Evolutionary conservation across 108 stramenopile genomes (phyloP).

Genomic region (Cyclotella sp.): DNA sequence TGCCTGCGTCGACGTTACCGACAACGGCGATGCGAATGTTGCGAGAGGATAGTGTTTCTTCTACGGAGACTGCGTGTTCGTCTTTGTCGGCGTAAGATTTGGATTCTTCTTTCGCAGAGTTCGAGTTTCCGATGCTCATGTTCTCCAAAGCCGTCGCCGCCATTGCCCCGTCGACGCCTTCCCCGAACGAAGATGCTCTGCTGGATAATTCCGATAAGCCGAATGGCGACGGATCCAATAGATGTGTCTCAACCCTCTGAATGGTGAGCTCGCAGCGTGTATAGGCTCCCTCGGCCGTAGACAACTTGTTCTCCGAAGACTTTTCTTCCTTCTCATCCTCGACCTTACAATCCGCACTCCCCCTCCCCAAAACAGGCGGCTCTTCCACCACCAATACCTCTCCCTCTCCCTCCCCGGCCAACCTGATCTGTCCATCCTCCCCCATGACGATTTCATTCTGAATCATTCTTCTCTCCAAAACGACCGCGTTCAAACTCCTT

Average conservation of each 20-base stretch:
- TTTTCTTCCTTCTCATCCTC: conserved; percentile 62
- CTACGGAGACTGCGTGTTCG: conserved; percentile 41
- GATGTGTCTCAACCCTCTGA: conserved; percentile 84
- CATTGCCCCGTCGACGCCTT: conserved; percentile 29
- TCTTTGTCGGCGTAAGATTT: neutral
- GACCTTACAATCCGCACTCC: conserved; percentile 13
- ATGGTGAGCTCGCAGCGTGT: conserved; percentile 78
- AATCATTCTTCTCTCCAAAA: conserved; percentile 76
- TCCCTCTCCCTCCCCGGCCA: conserved; percentile 15
- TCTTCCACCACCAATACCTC: conserved; percentile 48
- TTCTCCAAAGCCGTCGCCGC: conserved; percentile 30
- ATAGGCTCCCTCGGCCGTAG: conserved; percentile 53
- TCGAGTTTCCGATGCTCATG: neutral
- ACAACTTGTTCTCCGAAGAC: conserved; percentile 15
- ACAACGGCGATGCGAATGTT: conserved; percentile 96
- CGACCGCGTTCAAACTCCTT: conserved; percentile 78
- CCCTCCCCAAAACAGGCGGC: conserved; percentile 45
- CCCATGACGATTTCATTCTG: conserved; percentile 70
- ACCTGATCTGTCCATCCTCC: conserved; percentile 42
- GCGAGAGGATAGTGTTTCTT: conserved; percentile 78
- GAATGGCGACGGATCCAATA: conserved; percentile 75
- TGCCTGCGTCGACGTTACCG: conserved; percentile 98
- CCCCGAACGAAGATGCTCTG: conserved; percentile 30
- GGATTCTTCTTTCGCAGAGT: conserved; percentile 10
- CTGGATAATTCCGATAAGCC: conserved; percentile 44